These are phyloP conservation scores for Cenchrus fungigraminus DNA, from an alignment of 176 grass and related monocot species.

Conservation along the genomic window DNA sequence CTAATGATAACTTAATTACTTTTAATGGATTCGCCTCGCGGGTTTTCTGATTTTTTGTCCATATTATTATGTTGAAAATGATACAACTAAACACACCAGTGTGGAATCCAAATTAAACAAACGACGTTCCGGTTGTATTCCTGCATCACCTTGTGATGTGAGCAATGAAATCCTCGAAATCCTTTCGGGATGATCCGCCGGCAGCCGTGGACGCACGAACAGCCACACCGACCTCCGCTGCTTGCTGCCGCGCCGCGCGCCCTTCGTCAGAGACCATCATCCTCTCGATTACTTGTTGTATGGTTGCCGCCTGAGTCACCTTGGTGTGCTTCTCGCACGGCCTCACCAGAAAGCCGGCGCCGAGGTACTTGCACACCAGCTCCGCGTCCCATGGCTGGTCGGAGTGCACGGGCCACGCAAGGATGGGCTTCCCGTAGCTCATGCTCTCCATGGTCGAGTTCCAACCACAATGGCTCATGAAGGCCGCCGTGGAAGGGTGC, in stretches of 20 bases:
- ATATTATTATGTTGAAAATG: too few relatives aligned
- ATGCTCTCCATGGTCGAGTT: slow-evolving; percentile 73
- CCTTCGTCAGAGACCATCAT: background rate
- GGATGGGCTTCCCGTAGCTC: slow-evolving; percentile 52
- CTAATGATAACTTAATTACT: too few relatives aligned
- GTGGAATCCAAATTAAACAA: too few relatives aligned
- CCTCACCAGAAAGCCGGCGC: background rate
- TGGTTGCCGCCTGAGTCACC: background rate
- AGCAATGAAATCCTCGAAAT: background rate
- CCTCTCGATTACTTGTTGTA: background rate
- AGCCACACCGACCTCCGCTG: background rate
- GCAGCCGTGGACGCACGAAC: background rate
- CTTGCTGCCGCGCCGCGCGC: too few relatives aligned
- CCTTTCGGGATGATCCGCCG: background rate
- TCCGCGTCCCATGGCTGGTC: slow-evolving; percentile 43
- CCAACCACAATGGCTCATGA: slow-evolving; percentile 86
- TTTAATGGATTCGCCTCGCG: too few relatives aligned
- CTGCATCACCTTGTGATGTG: background rate
- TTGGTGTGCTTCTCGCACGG: background rate
- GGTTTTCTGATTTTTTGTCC: too few relatives aligned
- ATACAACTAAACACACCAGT: too few relatives aligned
- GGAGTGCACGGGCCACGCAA: slow-evolving; percentile 58
- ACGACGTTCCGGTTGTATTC: too few relatives aligned
- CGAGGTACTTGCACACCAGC: background rate
- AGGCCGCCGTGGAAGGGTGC: slow-evolving; percentile 44